These are phyloP conservation scores for Podaxis carcinomalis DNA, from an alignment of 768 basidiomycete species.

Conservation along the genomic window DNA sequence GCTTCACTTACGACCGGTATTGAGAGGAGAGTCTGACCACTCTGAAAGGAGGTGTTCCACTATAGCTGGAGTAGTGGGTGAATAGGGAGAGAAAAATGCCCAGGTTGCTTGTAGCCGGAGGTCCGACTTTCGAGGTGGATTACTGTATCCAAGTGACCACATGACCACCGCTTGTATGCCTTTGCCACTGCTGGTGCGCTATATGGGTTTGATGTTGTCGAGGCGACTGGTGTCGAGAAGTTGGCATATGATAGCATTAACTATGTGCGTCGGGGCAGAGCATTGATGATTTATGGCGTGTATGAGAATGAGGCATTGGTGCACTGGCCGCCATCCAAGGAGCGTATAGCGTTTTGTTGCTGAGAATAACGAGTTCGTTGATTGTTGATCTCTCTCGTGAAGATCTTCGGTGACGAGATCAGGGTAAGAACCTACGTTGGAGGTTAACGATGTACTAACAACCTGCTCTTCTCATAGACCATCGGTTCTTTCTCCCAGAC, in stretches of 20 bases:
- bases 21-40: too few relatives aligned
- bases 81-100: too few relatives aligned
- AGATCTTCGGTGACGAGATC: conserved; percentile 69
- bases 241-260: conserved; percentile 87
- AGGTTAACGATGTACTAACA: not conserved
- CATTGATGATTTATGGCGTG: conserved; percentile 86
- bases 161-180: too few relatives aligned
- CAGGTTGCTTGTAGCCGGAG: too few relatives aligned
- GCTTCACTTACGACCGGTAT: too few relatives aligned
- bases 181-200: too few relatives aligned
- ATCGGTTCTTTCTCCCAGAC: conserved; percentile 90
- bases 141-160: too few relatives aligned
- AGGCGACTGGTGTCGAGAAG: conserved; percentile 72
- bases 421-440: conserved; percentile 22
- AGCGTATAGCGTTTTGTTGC: conserved; percentile 38
- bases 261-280: conserved; percentile 82
- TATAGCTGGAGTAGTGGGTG: too few relatives aligned
- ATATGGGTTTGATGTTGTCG: conserved; percentile 83
- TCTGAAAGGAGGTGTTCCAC: too few relatives aligned
- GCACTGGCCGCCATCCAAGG: conserved; percentile 83
- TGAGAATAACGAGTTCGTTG: not conserved
- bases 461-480: conserved; percentile 41
- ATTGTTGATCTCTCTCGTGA: not conserved
- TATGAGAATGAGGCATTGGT: conserved; percentile 84
- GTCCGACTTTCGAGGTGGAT: too few relatives aligned